Evolutionary conservation across 148 eudicot species (phyloP).

Genomic region (Rhododendron vialii): DNA sequence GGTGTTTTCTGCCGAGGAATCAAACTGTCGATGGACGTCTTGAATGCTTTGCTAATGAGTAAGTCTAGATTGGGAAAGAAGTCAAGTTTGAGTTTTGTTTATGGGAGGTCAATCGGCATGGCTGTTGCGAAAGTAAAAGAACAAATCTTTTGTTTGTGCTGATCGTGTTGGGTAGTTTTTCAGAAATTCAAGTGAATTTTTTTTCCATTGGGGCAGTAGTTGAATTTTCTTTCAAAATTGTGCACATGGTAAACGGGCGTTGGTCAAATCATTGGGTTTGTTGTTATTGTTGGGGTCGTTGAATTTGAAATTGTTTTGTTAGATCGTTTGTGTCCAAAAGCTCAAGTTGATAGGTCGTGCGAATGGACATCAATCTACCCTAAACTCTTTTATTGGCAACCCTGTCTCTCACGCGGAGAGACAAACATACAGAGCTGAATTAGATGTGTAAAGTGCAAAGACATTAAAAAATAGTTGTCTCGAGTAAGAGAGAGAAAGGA

Average conservation of each 20-base stretch:
- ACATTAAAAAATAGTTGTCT: background rate
- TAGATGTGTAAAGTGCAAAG: no score
- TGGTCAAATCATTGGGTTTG: background rate
- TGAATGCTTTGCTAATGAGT: background rate
- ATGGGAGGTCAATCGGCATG: background rate
- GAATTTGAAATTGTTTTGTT: background rate
- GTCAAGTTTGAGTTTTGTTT: background rate
- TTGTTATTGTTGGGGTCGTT: background rate
- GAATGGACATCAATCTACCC: background rate
- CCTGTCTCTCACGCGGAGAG: no score
- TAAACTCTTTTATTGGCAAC: background rate
- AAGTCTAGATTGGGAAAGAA: background rate
- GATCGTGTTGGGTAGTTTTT: background rate
- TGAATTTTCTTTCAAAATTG: background rate
- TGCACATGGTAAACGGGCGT: background rate
- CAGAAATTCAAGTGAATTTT: background rate
- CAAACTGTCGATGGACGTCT: background rate
- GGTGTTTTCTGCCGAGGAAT: background rate
- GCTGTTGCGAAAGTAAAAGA: background rate
- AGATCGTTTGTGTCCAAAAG: background rate
- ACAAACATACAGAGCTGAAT: background rate
- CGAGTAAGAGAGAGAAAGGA: background rate
- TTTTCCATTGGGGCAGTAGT: no score
- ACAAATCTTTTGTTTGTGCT: background rate
- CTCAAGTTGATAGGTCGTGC: background rate